A percentile compares a stretch with the other conserved stretches of the same genome.
Evolutionary conservation across 2,329 filamentous ascomycete genomes (phyloP).

Genomic region (Trichoderma brevicompactum): DNA sequence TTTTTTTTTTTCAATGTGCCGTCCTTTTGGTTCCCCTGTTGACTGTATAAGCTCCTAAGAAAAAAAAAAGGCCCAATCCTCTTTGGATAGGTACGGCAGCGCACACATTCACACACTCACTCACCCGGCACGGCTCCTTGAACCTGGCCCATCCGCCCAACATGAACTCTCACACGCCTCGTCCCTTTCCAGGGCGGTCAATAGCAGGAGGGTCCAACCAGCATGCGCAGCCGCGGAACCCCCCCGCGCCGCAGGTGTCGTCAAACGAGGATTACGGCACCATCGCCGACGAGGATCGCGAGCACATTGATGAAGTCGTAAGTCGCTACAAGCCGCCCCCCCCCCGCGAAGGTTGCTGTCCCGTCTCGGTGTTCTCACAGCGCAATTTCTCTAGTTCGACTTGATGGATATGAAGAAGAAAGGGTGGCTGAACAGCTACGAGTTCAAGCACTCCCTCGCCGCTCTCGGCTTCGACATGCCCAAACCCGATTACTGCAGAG

Average conservation of each 20-base stretch:
- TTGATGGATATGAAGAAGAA: constrained; percentile 98
- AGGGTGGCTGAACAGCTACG: constrained; percentile 92
- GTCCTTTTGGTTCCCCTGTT: constrained; percentile 5
- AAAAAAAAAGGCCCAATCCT: constrained; percentile 12
- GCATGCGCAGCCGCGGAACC: constrained; percentile 41
- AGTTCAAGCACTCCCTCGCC: constrained; percentile 94
- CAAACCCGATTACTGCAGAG: constrained; percentile 80
- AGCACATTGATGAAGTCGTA: constrained; percentile 94
- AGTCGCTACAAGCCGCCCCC: constrained; percentile 41
- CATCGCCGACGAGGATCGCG: constrained; percentile 84
- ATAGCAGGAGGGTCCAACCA: constrained; percentile 41
- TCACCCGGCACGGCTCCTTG: neutral
- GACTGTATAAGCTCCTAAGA: constrained; percentile 10
- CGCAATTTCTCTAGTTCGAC: constrained; percentile 65
- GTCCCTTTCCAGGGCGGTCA: constrained; percentile 44
- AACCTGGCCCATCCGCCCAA: neutral
- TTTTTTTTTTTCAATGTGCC: neutral
- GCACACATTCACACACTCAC: constrained; percentile 2
- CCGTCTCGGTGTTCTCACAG: constrained; percentile 31
- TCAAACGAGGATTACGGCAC: constrained; percentile 46
- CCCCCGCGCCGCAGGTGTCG: constrained; percentile 43
- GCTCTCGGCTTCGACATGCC: constrained; percentile 91
- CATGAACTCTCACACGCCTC: constrained; percentile 48
- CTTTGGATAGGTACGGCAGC: constrained; percentile 9
- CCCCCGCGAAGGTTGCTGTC: no score